These are phyloP conservation scores for Penicillium sp. DNA, from an alignment of 2,329 filamentous ascomycete genomes.

Conservation along the genomic window DNA sequence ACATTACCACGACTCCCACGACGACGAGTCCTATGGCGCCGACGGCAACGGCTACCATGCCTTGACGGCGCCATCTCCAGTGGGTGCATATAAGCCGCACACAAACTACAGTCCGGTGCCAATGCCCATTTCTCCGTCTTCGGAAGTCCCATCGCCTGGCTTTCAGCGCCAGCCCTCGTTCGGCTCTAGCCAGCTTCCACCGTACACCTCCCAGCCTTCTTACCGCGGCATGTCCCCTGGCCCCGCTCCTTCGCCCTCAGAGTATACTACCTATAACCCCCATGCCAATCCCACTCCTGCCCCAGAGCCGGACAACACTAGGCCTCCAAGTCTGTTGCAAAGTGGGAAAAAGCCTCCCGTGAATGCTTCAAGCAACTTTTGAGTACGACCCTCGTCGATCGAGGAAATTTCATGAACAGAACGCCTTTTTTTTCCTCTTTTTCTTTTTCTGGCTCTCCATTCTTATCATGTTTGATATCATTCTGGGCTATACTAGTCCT, in stretches of 20 bases:
- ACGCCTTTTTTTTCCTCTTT: background rate
- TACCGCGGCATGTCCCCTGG: conserved; percentile 20
- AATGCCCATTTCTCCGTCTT: conserved; percentile 18
- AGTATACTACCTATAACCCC: conserved; percentile 15
- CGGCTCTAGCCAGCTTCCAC: conserved; percentile 23
- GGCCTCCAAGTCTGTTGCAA: conserved; percentile 42
- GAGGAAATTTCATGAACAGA: conserved; percentile 5
- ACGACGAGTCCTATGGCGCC: conserved; percentile 12
- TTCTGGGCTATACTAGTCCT: conserved; percentile 5
- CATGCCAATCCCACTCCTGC: conserved; percentile 9
- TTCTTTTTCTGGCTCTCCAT: background rate
- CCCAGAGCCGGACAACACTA: conserved; percentile 25
- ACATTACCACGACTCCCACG: conserved; percentile 13
- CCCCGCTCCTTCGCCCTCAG: conserved; percentile 13
- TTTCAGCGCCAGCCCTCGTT: conserved; percentile 28
- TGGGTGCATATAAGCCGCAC: conserved; percentile 25
- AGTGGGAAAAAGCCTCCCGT: conserved; percentile 38
- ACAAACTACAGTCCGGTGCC: conserved; percentile 25
- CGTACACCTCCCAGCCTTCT: conserved; percentile 21
- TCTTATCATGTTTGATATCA: conserved; percentile 10
- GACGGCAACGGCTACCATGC: conserved; percentile 15
- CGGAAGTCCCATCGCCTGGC: conserved; percentile 11
- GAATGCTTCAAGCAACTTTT: conserved; percentile 38
- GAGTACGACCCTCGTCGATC: conserved; percentile 9
- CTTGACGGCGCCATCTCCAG: conserved; percentile 16